Conservation (phyloP, 768 basidiomycete genomes). For the Russula compacta region DNA sequence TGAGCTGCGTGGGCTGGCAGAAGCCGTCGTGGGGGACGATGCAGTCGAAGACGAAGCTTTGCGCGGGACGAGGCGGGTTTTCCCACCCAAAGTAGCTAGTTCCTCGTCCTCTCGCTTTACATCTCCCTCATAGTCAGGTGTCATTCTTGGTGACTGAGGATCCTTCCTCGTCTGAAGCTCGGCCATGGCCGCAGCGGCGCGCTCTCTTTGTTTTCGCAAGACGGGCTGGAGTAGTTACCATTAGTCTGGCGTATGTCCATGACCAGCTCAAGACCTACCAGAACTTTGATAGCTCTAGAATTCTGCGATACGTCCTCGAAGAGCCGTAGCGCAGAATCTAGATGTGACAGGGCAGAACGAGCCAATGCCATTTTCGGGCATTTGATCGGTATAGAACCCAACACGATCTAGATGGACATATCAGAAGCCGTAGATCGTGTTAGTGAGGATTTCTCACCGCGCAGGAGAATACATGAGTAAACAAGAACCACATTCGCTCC, state of each 20-base stretch:
- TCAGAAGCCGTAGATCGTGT: not conserved
- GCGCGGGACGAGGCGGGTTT: conserved; percentile 51
- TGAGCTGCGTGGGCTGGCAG: conserved; percentile 28
- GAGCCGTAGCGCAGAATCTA: conserved; percentile 53
- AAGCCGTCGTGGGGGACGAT: conserved; percentile 21
- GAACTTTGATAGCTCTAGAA: conserved; percentile 46
- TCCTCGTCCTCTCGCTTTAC: conserved; percentile 57
- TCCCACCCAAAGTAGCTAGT: conserved; percentile 50
- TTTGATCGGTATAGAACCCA: conserved; percentile 61
- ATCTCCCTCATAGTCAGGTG: conserved; percentile 20
- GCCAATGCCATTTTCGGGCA: conserved; percentile 52
- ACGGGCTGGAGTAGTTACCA: conserved; percentile 39
- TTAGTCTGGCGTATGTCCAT: not conserved
- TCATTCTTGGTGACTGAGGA: conserved; percentile 25
- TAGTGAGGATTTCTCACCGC: conserved; percentile 35
- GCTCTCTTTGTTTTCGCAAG: conserved; percentile 44
- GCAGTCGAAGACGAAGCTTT: conserved; percentile 36
- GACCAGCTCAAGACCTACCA: conserved; percentile 34
- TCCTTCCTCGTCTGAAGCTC: conserved; percentile 26
- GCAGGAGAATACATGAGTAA: conserved; percentile 66
- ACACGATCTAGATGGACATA: conserved; percentile 41
- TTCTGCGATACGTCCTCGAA: conserved; percentile 48
- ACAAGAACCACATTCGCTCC: conserved; percentile 65
- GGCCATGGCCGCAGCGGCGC: conserved; percentile 34
- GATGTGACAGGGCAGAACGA: conserved; percentile 54